Base-by-base conservation (phyloP, 306 rosid genomes). In the Lathyrus aphaca region DNA sequence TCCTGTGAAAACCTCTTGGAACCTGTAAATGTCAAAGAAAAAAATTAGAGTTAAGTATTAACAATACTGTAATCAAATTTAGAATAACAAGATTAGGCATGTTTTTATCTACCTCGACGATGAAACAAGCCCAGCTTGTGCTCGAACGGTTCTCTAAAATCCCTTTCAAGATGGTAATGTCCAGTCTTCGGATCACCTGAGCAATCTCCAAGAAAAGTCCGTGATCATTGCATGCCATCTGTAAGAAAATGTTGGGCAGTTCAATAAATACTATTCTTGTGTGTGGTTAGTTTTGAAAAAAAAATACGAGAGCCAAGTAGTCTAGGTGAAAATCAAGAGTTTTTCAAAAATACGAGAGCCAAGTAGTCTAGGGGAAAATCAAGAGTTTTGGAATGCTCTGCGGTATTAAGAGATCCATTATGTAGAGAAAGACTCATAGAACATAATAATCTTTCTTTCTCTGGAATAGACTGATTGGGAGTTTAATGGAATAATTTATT, bases 121-220 rank as follows among this genome's bases (percentile, higher is more conserved):
- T 64, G 78, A 94, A 94, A 81, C 80, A 81, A 43, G 97, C 98
- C 92, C 92, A 88, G 11, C 66, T 53, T 32, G 68, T 64, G 46
- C 71, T 79, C 29, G 87, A 82, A 67, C 79, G 84, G 63, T 66
- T 74, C 53, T 90, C 92, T 60, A 88, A 54, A 37, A 56, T 72
- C 44, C 98, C 98, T 77, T 88, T 88, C 82, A 94, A 76, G 79
- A 94, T 84, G 1, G 85, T 82, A 39, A 94, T 66, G 11, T 86
- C 90, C 64, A 88, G 68, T 32, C 68, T 79, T 15, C 84, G 80
- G 43, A 94, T 81, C 44, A 84, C 85, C 73, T 87, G 90, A 23
- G 96, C 90, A 37, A 90, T 90, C 81, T 94, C 98, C 35, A 94
- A 75, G 82, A 90, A 90, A 64, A 82, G 80, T 64, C 88, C 97